Evolutionary conservation across 2,329 filamentous ascomycete species (phyloP), one percentile per base, ranked within the genome.

Genomic region (Ophiostoma sp.): DNA sequence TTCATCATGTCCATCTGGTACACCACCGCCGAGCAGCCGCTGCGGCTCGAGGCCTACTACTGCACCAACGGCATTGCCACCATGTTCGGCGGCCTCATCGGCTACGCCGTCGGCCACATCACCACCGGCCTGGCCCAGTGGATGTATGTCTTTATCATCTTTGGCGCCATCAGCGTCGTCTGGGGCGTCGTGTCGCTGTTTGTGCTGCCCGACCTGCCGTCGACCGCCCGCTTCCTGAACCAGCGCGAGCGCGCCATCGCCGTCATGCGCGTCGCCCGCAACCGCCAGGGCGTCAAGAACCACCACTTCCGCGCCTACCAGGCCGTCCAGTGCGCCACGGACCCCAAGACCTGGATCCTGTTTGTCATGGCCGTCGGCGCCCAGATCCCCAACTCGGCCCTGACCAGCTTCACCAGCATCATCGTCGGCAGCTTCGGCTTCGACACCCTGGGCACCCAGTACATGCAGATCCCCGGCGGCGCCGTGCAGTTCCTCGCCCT

Each of bases 1-100:
- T 77, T 90, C 1, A 86, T 90, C 57, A 89, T 87, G 0, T 83
- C 83, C 2, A 89, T 89, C 86, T 90, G 86, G 84, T 83, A 88
- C 74, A 88, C 86, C 1, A 80, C 86, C 8, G 80, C 82, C 4
- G 85, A 90, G 74, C 88, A 90, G 73, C 87, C 88, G 0, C 80
- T 86, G 3, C 80, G 87, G 0, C 86, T 88, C 65, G 85, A 85
- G 0, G 77, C 86, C 0, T 89, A 86, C 85, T 88, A 86, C 75
- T 82, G 83, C 0, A 86, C 85, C 35, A 87, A 87, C 65, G 87
- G 86, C 0, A 76, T 87, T 5, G 7, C 81, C 2, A 78, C 80
- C 23, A 79, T 79, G 77, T 57, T 71, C 6, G 71, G 65, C 54
- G 54, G 65, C 2, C 69, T 72, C 3, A 33, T 71, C 17, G 69